Evolutionary conservation across 2,329 filamentous ascomycete species (phyloP).

Genomic region (Chaetoscypha palmicola): DNA sequence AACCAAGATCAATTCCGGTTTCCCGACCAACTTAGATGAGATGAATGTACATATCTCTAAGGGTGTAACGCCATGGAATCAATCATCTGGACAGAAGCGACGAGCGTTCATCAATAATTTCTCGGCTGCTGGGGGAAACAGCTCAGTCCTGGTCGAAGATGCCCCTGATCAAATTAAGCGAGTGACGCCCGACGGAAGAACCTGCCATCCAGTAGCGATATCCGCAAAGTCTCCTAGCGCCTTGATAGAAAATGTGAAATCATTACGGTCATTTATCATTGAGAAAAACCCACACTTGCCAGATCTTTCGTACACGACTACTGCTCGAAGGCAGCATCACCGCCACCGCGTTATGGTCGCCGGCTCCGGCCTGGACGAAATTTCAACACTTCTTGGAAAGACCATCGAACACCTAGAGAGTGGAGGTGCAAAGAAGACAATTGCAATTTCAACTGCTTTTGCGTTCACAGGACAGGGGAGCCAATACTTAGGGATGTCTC

Average conservation of each 20-base stretch:
- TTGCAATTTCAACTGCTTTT: not conserved
- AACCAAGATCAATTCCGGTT: constrained; percentile 23
- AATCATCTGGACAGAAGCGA: constrained; percentile 28
- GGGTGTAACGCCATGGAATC: not conserved
- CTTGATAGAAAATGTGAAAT: constrained; percentile 8
- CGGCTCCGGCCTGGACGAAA: too few species aligned
- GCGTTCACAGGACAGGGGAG: constrained; percentile 22
- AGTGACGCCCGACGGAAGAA: constrained; percentile 31
- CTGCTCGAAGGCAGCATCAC: constrained; percentile 31
- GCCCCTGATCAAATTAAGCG: constrained; percentile 25
- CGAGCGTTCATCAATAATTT: constrained; percentile 48
- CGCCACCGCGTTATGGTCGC: not conserved
- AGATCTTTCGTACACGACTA: constrained; percentile 14
- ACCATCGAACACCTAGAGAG: not conserved
- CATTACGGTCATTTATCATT: constrained; percentile 2
- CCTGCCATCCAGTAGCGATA: constrained; percentile 36
- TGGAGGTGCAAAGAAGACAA: not conserved
- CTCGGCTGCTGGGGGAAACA: constrained; percentile 24
- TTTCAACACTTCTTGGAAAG: not conserved
- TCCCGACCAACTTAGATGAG: constrained; percentile 36
- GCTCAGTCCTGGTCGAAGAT: constrained; percentile 17
- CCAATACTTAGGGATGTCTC: constrained; percentile 36
- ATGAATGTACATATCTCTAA: constrained; percentile 39
- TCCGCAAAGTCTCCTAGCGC: constrained; percentile 35
- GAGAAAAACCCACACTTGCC: constrained; percentile 1